Base-by-base conservation (phyloP, 148 eudicot species). In the Arctostaphylos glauca region DNA sequence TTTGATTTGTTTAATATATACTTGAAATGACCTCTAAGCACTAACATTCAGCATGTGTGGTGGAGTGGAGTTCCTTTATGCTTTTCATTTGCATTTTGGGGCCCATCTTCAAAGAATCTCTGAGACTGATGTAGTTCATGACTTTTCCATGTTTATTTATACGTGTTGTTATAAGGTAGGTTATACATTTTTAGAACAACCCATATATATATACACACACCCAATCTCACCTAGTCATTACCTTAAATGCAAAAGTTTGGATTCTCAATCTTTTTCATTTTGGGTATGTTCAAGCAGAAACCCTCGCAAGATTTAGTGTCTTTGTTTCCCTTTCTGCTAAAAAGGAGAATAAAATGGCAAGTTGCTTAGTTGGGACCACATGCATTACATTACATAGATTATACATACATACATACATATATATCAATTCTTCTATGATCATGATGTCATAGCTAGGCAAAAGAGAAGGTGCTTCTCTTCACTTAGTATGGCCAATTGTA, bases 211-310 rank as follows among this genome's bases (percentile, higher is more conserved):
- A 31, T 31, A 31, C 38, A 31, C 38, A 16, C 62, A 56, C 55
- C 72, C 41, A 43, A 14, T 71, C 50, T 31, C 71, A n/a, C 82
- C 72, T 60, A 25, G 23, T 54, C 8, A 73, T 84, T 79, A 43
- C 86, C 86, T 48, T 56, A 84, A 84, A 47, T 59, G 82, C 38
- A 47, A 84, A 84, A 84, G 86, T 59, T 46, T 53, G 81, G 8
- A 55, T 44, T 62, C 62, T 43, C 9, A 12, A 25, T 12, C 10
- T 49, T 79, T 79, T 19, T 60, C 81, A 56, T 21, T 72, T 79
- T 79, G 23, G 73, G 86, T 18, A 73, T 72, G 73, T 79, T 72
- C 62, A 79, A 52, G 58, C 44, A 15, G 82, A 60, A 79, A 48
- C 41, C 43, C 43, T 10, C 12, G 71, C 71, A 12, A 66, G 16